A percentile compares a stretch with the other conserved stretches of the same genome.
phyloP scores from a whole-genome alignment of 2,329 filamentous ascomycete species.

The Pseudocercospora fuligena region DNA sequence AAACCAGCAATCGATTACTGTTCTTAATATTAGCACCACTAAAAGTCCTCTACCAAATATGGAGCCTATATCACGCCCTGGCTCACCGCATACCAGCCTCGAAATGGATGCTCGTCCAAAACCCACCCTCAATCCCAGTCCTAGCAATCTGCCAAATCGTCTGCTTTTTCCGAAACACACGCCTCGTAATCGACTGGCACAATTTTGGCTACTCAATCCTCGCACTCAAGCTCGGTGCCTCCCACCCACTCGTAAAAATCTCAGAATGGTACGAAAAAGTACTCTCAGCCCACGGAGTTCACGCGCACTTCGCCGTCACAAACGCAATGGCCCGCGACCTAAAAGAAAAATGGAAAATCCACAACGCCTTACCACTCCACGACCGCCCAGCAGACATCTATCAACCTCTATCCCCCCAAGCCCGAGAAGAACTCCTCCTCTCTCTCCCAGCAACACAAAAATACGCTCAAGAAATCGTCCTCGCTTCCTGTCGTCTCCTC shows the following conservation, averaged over 20 bases:
- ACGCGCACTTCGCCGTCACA: slow-evolving; percentile 79
- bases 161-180: slow-evolving; percentile 77
- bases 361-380: slow-evolving; percentile 69
- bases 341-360: slow-evolving; percentile 66
- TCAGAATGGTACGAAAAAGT: slow-evolving; percentile 77
- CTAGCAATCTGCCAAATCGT: slow-evolving; percentile 75
- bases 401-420: slow-evolving; percentile 63
- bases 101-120: slow-evolving; percentile 87
- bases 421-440: slow-evolving; percentile 65
- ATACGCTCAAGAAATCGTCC: slow-evolving; percentile 56
- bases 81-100: slow-evolving; percentile 75
- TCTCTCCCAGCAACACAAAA: slow-evolving; percentile 67
- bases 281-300: slow-evolving; percentile 69
- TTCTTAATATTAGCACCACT: slow-evolving; percentile 80
- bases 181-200: slow-evolving; percentile 94
- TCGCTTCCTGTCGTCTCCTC: slow-evolving; percentile 65
- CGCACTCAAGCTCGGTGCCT: slow-evolving; percentile 64
- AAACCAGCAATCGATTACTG: slow-evolving; percentile 69
- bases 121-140: slow-evolving; percentile 93
- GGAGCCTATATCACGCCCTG: slow-evolving; percentile 71
- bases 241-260: slow-evolving; percentile 76
- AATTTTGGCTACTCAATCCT: slow-evolving; percentile 98
- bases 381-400: slow-evolving; percentile 87
- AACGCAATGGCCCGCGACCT: slow-evolving; percentile 83
- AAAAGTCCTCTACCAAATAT: slow-evolving; percentile 84